Evolutionary conservation across 805 yeast genomes (phyloP).

Genomic region (Saitoella complicata): DNA sequence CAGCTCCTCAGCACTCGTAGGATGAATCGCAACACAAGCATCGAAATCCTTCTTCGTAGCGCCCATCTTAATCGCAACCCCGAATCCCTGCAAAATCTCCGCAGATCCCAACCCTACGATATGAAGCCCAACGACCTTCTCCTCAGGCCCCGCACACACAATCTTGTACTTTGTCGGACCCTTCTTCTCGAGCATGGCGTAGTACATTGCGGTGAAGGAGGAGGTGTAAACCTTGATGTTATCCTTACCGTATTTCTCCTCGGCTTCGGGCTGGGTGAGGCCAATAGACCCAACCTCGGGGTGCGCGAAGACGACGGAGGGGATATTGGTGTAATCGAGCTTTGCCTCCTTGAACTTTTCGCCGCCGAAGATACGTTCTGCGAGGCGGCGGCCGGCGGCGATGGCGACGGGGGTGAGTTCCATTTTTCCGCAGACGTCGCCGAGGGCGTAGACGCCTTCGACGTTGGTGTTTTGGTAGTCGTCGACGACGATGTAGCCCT

Average conservation of each 20-base stretch:
- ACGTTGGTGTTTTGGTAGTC: slow-evolving; percentile 75
- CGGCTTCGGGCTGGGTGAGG: slow-evolving; percentile 62
- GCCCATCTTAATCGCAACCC: slow-evolving; percentile 97
- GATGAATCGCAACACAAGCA: slow-evolving; percentile 93
- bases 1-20: slow-evolving; percentile 94
- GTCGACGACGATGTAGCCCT: slow-evolving; percentile 56
- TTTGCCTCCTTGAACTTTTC: slow-evolving; percentile 51
- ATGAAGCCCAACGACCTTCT: slow-evolving; percentile 91
- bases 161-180: slow-evolving; percentile 78
- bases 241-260: slow-evolving; percentile 59
- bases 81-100: slow-evolving; percentile 95
- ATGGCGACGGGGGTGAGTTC: slow-evolving; percentile 97
- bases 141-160: slow-evolving; percentile 60
- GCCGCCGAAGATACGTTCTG: slow-evolving; percentile 84
- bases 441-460: slow-evolving; percentile 62
- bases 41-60: slow-evolving; percentile 95
- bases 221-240: slow-evolving; percentile 70
- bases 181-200: slow-evolving; percentile 57
- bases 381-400: slow-evolving; percentile 89
- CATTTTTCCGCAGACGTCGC: slow-evolving; percentile 77
- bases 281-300: slow-evolving; percentile 97
- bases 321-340: slow-evolving; percentile 73
- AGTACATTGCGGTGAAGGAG: slow-evolving; percentile 80
- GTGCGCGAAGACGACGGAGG: slow-evolving; percentile 94
- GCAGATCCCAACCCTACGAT: slow-evolving; percentile 80